A percentile compares a stretch with the other conserved stretches of the same genome.
Evolutionary conservation across 2,329 filamentous ascomycete genomes (phyloP).

Genomic region (Penicillium sp.): DNA sequence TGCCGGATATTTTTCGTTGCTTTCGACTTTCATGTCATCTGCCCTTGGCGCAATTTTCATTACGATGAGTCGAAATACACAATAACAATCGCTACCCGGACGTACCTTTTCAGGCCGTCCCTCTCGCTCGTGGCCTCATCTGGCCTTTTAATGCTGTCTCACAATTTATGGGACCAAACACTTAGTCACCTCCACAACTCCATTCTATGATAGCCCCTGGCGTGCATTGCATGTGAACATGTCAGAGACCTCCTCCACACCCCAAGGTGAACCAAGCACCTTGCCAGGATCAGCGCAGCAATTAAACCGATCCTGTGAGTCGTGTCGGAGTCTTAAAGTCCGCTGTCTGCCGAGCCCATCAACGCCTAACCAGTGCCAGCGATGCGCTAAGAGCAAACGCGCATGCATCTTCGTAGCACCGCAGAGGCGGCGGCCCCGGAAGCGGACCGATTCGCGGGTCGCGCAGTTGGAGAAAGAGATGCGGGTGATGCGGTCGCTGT

Average conservation of each 20-base stretch:
- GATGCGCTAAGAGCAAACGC: slow-evolving; percentile 37
- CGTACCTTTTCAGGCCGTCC: not conserved
- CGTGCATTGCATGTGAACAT: slow-evolving; percentile 21
- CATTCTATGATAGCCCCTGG: not conserved
- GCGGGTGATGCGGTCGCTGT: slow-evolving; percentile 38
- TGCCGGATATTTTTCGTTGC: slow-evolving; percentile 1
- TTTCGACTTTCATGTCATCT: slow-evolving; percentile 6
- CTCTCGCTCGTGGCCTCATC: not conserved
- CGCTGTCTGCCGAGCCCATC: slow-evolving; percentile 35
- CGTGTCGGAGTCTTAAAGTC: slow-evolving; percentile 38
- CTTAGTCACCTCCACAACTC: not conserved
- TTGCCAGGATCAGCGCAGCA: slow-evolving; percentile 28
- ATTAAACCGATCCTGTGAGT: slow-evolving; percentile 40
- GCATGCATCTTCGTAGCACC: slow-evolving; percentile 38
- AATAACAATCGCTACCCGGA: slow-evolving; percentile 2
- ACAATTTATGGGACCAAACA: not conserved
- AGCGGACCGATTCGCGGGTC: slow-evolving; percentile 38
- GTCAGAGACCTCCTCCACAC: slow-evolving; percentile 26
- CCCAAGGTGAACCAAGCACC: slow-evolving; percentile 20
- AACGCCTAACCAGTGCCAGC: slow-evolving; percentile 37
- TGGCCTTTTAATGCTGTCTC: not conserved
- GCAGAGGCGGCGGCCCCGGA: slow-evolving; percentile 38
- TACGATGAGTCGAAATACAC: slow-evolving; percentile 14
- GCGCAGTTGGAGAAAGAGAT: slow-evolving; percentile 40
- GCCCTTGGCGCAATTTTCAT: slow-evolving; percentile 1